Conservation (phyloP, 805 yeast genomes). For the Diddensiella caesifluorescens region DNA sequence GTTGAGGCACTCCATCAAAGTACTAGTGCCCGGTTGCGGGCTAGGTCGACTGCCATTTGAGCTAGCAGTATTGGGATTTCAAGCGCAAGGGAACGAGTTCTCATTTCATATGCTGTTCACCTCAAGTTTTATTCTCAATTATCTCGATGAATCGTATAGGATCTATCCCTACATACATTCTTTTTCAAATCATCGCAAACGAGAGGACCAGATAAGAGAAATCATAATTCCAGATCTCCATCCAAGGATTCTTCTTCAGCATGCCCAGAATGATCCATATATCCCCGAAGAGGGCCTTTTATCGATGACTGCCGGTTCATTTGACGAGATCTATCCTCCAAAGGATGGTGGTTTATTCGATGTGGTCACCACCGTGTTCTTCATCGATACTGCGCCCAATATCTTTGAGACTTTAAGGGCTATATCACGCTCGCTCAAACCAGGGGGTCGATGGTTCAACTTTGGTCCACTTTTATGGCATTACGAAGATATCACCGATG, state of each 20-base stretch:
- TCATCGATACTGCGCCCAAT: slow-evolving; percentile 87
- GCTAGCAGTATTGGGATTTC: slow-evolving; percentile 38
- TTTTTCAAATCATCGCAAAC: slow-evolving; percentile 56
- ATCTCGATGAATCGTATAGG: slow-evolving; percentile 10
- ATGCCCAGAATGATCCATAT: slow-evolving; percentile 14
- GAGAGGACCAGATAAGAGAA: slow-evolving; percentile 48
- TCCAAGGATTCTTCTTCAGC: slow-evolving; percentile 20
- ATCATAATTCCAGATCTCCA: slow-evolving; percentile 35
- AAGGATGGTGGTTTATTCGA: slow-evolving; percentile 29
- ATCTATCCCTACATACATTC: slow-evolving; percentile 49
- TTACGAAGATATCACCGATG: slow-evolving; percentile 56
- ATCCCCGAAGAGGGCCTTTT: slow-evolving; percentile 33
- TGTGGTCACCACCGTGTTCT: slow-evolving; percentile 51
- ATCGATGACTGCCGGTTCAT: slow-evolving; percentile 72
- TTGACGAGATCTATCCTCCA: slow-evolving; percentile 62
- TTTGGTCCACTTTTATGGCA: slow-evolving; percentile 90
- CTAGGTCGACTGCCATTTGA: slow-evolving; percentile 78
- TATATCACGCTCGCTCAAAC: slow-evolving; percentile 45
- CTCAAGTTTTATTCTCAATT: slow-evolving; percentile 29
- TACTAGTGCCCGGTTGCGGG: slow-evolving; percentile 88
- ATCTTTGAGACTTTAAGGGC: slow-evolving; percentile 67
- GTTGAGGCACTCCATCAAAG: slow-evolving; percentile 27
- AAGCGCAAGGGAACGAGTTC: slow-evolving; percentile 73
- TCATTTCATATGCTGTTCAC: slow-evolving; percentile 76
- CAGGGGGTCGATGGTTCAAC: slow-evolving; percentile 74